A percentile compares a stretch with the other conserved stretches of the same genome.
These are phyloP conservation scores for Naganishia liquefaciens DNA, from an alignment of 1,284 basidiomycete species.

Conservation along the genomic window DNA sequence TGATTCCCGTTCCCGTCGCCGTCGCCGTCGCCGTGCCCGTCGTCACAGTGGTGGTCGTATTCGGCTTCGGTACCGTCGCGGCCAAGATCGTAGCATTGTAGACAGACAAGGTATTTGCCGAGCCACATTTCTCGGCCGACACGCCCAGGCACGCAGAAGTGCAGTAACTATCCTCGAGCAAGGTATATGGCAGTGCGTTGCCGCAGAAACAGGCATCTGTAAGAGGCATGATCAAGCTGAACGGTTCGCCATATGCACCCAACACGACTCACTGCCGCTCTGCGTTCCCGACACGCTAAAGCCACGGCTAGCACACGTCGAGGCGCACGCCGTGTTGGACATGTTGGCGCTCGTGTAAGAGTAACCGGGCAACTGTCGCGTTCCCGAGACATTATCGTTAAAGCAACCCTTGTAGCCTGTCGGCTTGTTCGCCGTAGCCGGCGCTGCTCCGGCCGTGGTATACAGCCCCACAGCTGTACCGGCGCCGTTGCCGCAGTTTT, in stretches of 20 bases:
- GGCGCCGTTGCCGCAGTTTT: neutral
- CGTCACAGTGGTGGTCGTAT: neutral
- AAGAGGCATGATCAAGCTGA: neutral
- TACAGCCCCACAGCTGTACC: neutral
- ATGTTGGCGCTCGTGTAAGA: slow-evolving; percentile 34
- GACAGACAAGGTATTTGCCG: neutral
- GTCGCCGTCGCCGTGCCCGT: neutral
- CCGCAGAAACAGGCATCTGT: neutral
- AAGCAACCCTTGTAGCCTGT: slow-evolving; percentile 34
- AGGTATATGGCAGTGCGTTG: neutral
- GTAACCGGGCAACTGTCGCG: slow-evolving; percentile 6
- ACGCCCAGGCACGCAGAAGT: neutral
- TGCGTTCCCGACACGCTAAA: neutral
- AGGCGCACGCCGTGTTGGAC: slow-evolving; percentile 33
- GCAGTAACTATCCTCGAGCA: neutral
- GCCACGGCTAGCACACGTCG: slow-evolving; percentile 30
- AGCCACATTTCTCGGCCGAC: neutral
- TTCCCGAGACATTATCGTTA: neutral
- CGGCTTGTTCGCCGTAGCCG: neutral
- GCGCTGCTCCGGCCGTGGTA: neutral
- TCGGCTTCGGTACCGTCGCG: neutral
- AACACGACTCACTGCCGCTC: neutral
- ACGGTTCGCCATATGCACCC: too few relatives aligned
- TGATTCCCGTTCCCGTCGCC: neutral
- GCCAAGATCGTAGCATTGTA: neutral